Evolutionary conservation across 2,329 filamentous ascomycete species (phyloP).

Genomic region (Trichoderma simmonsii): DNA sequence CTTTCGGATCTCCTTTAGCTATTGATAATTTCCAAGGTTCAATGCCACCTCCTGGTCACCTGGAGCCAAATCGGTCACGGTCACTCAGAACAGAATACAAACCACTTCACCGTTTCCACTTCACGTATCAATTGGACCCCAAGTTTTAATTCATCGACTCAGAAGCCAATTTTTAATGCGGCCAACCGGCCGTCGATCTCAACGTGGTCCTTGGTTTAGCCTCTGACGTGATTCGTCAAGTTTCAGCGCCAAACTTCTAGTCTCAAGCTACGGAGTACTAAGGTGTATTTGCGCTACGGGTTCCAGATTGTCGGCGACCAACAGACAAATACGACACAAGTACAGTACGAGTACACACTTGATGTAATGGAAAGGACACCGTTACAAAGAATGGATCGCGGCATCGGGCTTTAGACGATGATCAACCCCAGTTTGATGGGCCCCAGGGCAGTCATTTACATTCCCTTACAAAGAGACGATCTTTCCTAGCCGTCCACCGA

Average conservation of each 20-base stretch:
- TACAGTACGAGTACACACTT: background rate
- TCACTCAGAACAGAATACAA: background rate
- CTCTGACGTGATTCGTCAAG: background rate
- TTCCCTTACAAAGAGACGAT: background rate
- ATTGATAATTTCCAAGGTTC: background rate
- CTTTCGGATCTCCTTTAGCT: background rate
- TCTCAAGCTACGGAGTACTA: background rate
- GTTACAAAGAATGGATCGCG: background rate
- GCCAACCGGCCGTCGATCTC: background rate
- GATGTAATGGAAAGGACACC: background rate
- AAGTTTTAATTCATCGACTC: background rate
- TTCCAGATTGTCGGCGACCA: slow-evolving; percentile 14
- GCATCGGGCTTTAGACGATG: background rate
- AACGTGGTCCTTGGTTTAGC: background rate
- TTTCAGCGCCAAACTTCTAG: background rate
- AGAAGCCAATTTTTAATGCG: background rate
- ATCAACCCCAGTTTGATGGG: background rate
- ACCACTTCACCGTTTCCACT: background rate
- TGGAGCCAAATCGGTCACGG: background rate
- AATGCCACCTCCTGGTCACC: background rate
- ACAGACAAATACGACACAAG: background rate
- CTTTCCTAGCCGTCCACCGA: background rate
- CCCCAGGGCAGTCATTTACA: background rate
- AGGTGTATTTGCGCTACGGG: background rate
- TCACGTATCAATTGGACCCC: background rate